These are phyloP conservation scores for Avicennia marina DNA, from an alignment of 257 asterid species.

Conservation along the genomic window DNA sequence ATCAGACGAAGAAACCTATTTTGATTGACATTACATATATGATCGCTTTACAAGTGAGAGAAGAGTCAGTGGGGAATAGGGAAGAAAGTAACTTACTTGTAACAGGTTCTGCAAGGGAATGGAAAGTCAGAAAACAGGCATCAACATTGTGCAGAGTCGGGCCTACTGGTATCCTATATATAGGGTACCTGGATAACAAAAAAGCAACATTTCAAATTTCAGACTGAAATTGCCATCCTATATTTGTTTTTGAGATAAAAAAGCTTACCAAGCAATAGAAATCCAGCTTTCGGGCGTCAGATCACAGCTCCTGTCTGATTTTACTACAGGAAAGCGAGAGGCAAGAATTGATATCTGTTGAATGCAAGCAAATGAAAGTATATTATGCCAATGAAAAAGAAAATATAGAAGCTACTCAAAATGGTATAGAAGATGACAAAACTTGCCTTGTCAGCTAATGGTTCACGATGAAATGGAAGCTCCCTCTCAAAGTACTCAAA, in stretches of 20 bases:
- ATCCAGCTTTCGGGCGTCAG: slow-evolving; percentile 83
- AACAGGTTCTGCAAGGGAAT: slow-evolving; percentile 65
- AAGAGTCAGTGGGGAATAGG: background rate
- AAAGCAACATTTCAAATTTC: background rate
- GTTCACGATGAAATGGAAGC: slow-evolving; percentile 84
- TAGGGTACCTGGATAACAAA: slow-evolving; percentile 75
- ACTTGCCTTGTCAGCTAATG: slow-evolving; percentile 85
- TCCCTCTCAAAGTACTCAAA: slow-evolving; percentile 71
- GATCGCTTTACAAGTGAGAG: background rate
- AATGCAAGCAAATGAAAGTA: slow-evolving; percentile 13
- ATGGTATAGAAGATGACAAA: slow-evolving; percentile 1
- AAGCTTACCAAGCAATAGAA: slow-evolving; percentile 85
- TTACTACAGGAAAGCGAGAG: slow-evolving; percentile 60
- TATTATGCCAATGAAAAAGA: slow-evolving; percentile 1
- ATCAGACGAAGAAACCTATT: no score
- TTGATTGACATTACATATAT: no score
- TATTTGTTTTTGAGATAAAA: background rate
- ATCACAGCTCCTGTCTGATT: slow-evolving; percentile 71
- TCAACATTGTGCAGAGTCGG: slow-evolving; percentile 88
- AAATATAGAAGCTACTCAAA: background rate
- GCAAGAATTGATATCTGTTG: slow-evolving; percentile 71
- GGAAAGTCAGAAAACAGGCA: slow-evolving; percentile 88
- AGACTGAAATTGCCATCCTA: background rate
- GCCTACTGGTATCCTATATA: slow-evolving; percentile 86
- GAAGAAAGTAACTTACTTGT: slow-evolving; percentile 34